phyloP scores from a whole-genome alignment of 768 basidiomycete species.

The Pisolithus microcarpus region DNA sequence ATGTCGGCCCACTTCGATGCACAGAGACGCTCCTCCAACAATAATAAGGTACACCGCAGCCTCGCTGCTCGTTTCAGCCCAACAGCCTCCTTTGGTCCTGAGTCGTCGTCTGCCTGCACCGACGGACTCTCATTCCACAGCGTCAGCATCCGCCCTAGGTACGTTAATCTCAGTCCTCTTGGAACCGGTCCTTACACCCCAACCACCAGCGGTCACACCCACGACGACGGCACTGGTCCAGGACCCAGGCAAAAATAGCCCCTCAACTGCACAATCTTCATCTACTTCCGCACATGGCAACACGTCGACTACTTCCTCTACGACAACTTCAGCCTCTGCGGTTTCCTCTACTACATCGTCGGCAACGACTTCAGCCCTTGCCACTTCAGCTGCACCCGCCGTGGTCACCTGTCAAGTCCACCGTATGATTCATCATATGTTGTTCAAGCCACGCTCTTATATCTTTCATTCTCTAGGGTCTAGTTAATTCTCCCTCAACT shows the following conservation, averaged over 20 bases:
- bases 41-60: slow-evolving; percentile 1
- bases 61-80: slow-evolving; percentile 10
- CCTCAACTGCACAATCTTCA: too few relatives aligned
- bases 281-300: background rate
- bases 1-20: slow-evolving; percentile 6
- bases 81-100: background rate
- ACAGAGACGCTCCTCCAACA: slow-evolving; percentile 11
- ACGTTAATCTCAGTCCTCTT: too few relatives aligned
- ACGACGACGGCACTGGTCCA: too few relatives aligned
- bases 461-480: background rate
- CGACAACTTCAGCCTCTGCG: slow-evolving; percentile 1
- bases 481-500: background rate
- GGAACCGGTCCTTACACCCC: too few relatives aligned
- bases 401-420: slow-evolving; percentile 1
- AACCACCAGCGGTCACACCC: too few relatives aligned
- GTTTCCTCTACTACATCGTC: slow-evolving; percentile 10
- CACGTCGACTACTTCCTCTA: background rate
- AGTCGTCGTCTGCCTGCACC: background rate
- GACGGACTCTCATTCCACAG: slow-evolving; percentile 7
- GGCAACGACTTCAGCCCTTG: slow-evolving; percentile 4
- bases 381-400: slow-evolving; percentile 5
- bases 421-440: background rate
- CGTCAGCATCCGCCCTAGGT: slow-evolving; percentile 1
- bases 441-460: background rate
- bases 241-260: too few relatives aligned